A percentile compares a stretch with the other conserved stretches of the same genome.
phyloP scores from a whole-genome alignment of 768 basidiomycete genomes.

The Panaeolus papilionaceus region DNA sequence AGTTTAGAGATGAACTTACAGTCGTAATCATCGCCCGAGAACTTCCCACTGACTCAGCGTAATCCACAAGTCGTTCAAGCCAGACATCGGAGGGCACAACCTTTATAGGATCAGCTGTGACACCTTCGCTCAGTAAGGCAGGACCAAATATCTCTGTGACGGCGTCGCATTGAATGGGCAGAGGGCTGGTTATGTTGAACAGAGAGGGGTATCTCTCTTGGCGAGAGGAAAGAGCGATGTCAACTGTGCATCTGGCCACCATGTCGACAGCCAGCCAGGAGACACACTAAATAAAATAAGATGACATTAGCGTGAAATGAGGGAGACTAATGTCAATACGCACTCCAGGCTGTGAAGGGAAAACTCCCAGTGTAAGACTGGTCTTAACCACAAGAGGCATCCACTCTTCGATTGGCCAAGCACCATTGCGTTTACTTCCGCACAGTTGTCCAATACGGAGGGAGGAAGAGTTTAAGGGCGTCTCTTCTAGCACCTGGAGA shows the following conservation, averaged over 20 bases:
- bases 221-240: background rate
- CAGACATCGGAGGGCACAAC: background rate
- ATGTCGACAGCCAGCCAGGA: slow-evolving; percentile 1
- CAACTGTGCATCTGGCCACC: background rate
- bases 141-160: background rate
- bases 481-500: background rate
- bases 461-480: background rate
- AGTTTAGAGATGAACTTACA: background rate
- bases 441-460: background rate
- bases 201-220: background rate
- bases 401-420: slow-evolving; percentile 11
- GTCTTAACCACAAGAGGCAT: background rate
- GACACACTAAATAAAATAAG: background rate
- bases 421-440: background rate
- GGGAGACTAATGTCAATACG: background rate
- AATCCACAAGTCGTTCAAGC: background rate
- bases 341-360: background rate
- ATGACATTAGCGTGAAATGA: background rate
- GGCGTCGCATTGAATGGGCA: background rate
- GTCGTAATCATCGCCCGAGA: background rate
- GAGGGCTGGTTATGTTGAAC: background rate
- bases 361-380: background rate
- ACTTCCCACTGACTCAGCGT: background rate
- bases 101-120: background rate
- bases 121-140: background rate